Base-by-base conservation (phyloP, 75 land plant genomes). In the Selaginella moellendorffii region DNA sequence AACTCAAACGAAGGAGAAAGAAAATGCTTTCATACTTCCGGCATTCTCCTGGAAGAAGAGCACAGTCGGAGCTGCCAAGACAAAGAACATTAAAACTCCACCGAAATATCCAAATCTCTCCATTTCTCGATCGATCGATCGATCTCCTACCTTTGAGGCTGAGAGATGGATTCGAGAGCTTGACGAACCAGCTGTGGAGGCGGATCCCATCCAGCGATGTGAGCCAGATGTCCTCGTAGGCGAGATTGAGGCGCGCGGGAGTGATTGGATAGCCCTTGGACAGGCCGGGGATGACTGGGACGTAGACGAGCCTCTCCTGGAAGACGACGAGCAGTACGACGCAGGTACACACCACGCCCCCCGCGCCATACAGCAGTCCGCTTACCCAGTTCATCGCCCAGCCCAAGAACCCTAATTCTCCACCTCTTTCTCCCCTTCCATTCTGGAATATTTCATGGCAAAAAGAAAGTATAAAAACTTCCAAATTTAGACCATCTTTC, bases 21-120 rank as follows among this genome's bases (percentile, higher is more conserved):
- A 28, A 71, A 62, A 86, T 96, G 99, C n/a, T n/a, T n/a, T n/a
- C n/a, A 95, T 95, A 95, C 99, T 95, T 75, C 99, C 99, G 61
- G 99, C 99, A 86, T 95, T 95, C 71, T 95, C 96, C 70, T 95
- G 99, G 68, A 95, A 90, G 71, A 89, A 95, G 5, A 95, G 78
- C 20, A 95, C 74, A 2, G 99, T 95, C 24, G 96, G 96, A 67
- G 90, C 99, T 95, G 87, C 83, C 78, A 75, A 5, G 46, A 14
- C 5, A n/a, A n/a, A n/a, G n/a, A n/a, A n/a, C n/a, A n/a, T n/a
- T n/a, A n/a, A n/a, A n/a, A n/a, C n/a, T n/a, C n/a, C n/a, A n/a
- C n/a, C n/a, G n/a, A n/a, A n/a, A n/a, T n/a, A n/a, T n/a, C n/a
- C n/a, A n/a, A n/a, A n/a, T n/a, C n/a, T n/a, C n/a, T n/a, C n/a